Evolutionary conservation across 192 early-diverging fungal species (phyloP), one percentile per base, ranked within the genome.

Genomic region (Backusella sp.): DNA sequence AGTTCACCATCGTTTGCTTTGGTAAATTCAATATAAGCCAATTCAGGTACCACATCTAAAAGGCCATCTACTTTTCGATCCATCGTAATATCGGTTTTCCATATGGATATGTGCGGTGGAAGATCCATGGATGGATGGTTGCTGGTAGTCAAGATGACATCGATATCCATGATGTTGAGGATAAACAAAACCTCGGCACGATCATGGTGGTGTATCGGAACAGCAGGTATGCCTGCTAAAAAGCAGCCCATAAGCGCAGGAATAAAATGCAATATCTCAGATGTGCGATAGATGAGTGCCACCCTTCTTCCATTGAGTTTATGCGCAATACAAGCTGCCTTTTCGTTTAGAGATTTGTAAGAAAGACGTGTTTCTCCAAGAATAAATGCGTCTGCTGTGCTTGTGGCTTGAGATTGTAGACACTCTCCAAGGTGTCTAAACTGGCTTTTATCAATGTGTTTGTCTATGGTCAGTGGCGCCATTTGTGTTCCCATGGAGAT

Each of bases 21-120:
- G 76, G 91, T 91, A 70, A 92, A 95, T 80, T 94, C 94, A 34
- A 96, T 89, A 71, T 94, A 95, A 1, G 95, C 95, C 35, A 91
- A 78, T 66, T 96, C 94, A 19, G 88, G 82, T 1, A 82, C 70
- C 1, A 86, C 86, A 11, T 28, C 56, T 1, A 12, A 3, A 14
- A 4, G 26, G 3, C 0, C 56, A 2, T 4, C 9, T 4, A 26
- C 14, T 8, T 28, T 4, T 62, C 19, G 46, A 49, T 62, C 84
- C 6, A 88, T 90, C 56, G 91, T 81, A 6, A 90, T 88, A 46
- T 93, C 90, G 1, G 94, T 95, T 69, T 93, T 92, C 88, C 90
- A 92, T 41, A 95, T 89, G 28, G 81, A 80, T 4, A 85, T 72
- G 1, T 93, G 92, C 78, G 92, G 88, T 28, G 84, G 80, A n/a